Evolutionary conservation across 352 stramenopile species (phyloP), one percentile per base, ranked within the genome.

Genomic region (Phytophthora melonis): DNA sequence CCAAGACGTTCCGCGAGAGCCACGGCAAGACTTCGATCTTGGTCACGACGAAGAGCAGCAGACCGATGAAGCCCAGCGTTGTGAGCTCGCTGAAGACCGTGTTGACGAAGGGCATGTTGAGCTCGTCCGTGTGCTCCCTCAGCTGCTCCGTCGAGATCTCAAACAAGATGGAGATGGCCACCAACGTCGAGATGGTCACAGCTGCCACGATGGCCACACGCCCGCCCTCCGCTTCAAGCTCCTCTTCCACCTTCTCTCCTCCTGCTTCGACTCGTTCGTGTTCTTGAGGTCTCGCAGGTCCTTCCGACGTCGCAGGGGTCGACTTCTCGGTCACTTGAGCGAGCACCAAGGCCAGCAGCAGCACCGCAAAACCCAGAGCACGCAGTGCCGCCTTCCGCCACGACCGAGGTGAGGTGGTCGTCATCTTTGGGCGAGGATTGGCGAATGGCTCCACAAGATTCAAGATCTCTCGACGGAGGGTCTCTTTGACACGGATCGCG

Each of bases 41-140:
- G 27, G 87, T 90, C 43, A 90, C 71, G 25, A 91, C 74, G 63
- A 90, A 91, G 10, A 90, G 80, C 62, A 91, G 25, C 47, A 89
- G 66, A 16, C 81, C 81, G 61, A 91, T 91, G 75, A 93, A 92
- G n/a, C 84, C 86, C 3, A 93, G 72, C 32, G 84, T 93, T 74
- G 86, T 93, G 67, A 90, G 82, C 57, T 91, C 83, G 16, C 83
- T 83, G 39, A 91, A 91, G 18, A 89, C 79, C 0, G 83, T 89
- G 74, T 88, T 91, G 64, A 91, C 78, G 68, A 91, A 89, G 39
- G 83, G 83, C 83, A 91, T 91, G 68, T 91, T 91, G 59, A 87
- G 84, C 18, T 91, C 83, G 59, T 91, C 83, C 5, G 83, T 90
- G 43, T 83, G 84, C 21, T 90, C 79, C 34, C 61, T 60, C 39